These are phyloP conservation scores for Zanthoxylum bungeanum DNA, from an alignment of 345 rosid genomes.

Conservation along the genomic window DNA sequence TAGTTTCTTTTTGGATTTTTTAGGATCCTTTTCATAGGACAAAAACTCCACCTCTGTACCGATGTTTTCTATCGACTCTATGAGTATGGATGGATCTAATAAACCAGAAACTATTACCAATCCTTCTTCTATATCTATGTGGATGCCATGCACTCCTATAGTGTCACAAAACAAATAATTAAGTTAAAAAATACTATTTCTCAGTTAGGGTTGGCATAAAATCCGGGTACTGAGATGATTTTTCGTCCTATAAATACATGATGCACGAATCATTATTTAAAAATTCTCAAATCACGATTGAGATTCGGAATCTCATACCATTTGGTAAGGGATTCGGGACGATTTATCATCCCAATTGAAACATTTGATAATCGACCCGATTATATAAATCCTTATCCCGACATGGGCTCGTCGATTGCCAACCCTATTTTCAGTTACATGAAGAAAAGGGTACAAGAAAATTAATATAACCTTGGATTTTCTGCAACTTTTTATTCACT, in stretches of 20 bases:
- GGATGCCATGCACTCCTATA: conserved; percentile 17
- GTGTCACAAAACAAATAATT: not conserved
- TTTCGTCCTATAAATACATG: too few relatives aligned
- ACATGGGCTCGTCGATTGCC: too few relatives aligned
- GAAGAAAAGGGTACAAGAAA: not conserved
- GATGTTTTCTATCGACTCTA: not conserved
- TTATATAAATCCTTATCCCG: too few relatives aligned
- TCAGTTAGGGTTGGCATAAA: too few relatives aligned
- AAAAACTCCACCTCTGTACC: conserved; percentile 18
- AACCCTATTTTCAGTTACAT: not conserved
- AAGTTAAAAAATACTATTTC: too few relatives aligned
- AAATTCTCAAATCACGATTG: too few relatives aligned
- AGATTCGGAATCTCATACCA: too few relatives aligned
- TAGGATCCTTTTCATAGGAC: conserved; percentile 14
- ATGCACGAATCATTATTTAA: too few relatives aligned
- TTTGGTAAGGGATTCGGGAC: too few relatives aligned
- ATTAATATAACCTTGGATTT: conserved; percentile 20
- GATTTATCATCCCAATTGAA: too few relatives aligned
- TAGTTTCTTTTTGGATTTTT: not conserved
- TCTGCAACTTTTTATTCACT: conserved; percentile 19
- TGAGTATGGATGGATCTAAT: conserved; percentile 12
- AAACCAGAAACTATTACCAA: conserved; percentile 16
- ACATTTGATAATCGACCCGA: too few relatives aligned
- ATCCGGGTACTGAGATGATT: too few relatives aligned
- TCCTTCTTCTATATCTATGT: conserved; percentile 15